Base-by-base conservation (phyloP, 495 filamentous ascomycete species). In the Pseudevernia furfuracea region DNA sequence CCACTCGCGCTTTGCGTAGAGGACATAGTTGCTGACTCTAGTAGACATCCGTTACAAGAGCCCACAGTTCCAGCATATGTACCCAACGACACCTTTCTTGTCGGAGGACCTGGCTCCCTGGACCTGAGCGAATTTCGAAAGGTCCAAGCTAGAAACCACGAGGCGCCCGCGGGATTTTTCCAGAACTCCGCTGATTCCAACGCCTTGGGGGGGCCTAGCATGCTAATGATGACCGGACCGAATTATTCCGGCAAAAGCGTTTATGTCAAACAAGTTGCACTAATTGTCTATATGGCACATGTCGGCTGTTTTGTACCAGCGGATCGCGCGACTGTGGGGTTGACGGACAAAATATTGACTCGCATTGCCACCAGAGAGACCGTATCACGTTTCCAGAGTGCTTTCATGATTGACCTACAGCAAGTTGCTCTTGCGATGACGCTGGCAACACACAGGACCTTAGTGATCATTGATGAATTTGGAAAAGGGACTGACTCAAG, bases 211-310 rank as follows among this genome's bases (percentile, higher is more conserved):
- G 57, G 70, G 44, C 87, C 90, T 8, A 92, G 86, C 64, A 90
- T 92, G 81, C 71, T 97, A 4, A 74, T 97, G 10, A 71, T 97
- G 69, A 97, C 94, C 1, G 94, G 94, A 1, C 92, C 94, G 43
- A 97, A 98, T 69, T 96, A 91, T 75, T 97, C 94, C 0, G 95
- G 94, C 11, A 97, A 97, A 72, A 96, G 91, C 70, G 84, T 97
- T 37, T 96, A 96, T 74, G 86, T 98, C 75, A 97, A 95, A 73
- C 94, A 78, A 74, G 72, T 92, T 60, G 95, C 94, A n/a, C 73
- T 97, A 52, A 95, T 97, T 66, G 88, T 95, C 28, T 96, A 92
- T 70, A 79, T 98, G 71, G 92, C 95, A 14, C 94, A 98, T 67
- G 85, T 96, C 60, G 95, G 95, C 56, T 85, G 91, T 71, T 97